Evolutionary conservation across 2,329 filamentous ascomycete species (phyloP), one percentile per base, ranked within the genome.

Genomic region (Calonectria multiphialidica): DNA sequence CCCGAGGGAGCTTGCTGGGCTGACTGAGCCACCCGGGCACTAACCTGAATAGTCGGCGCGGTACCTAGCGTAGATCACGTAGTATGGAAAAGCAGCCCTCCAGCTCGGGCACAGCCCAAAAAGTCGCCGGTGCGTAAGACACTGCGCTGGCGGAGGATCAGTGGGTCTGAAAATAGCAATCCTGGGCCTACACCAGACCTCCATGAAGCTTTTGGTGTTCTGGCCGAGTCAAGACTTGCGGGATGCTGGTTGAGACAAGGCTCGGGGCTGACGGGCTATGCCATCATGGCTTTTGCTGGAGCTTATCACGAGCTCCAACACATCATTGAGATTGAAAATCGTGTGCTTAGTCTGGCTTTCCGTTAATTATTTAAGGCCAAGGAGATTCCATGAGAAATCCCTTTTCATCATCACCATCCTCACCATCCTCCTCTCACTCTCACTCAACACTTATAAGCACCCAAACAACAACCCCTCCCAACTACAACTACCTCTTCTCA

Each of bases 131-230:
- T 40, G 15, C 6, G 53, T 59, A 59, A 59, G 53, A 59, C 53
- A 59, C 35, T 59, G 53, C 16, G 53, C 33, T 59, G 53, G 53
- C 53, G 53, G 33, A 59, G 53, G 33, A 59, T 40, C 53, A 28
- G 53, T 59, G 53, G 53, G 53, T 59, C 53, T 40, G 53, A 42
- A 59, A 59, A 59, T 59, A 59, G 53, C 21, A 59, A 25, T 28
- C 7, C 15, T 5, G n/a, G 7, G 23, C n/a, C n/a, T 25, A 37
- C 33, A 59, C 35, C 53, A 10, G 53, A 57, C 53, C 53, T 37
- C 47, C 28, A 53, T 21, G 16, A 25, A 25, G 13, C 15, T 59
- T 37, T 37, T 59, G 53, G 53, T 21, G 53, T 59, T 6, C 16
- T 25, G 7, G 53, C 2, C 33, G 53, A 59, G 35, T 59, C 35